phyloP scores from a whole-genome alignment of 208 protist species.

The Trypanosoma scelopori region DNA sequence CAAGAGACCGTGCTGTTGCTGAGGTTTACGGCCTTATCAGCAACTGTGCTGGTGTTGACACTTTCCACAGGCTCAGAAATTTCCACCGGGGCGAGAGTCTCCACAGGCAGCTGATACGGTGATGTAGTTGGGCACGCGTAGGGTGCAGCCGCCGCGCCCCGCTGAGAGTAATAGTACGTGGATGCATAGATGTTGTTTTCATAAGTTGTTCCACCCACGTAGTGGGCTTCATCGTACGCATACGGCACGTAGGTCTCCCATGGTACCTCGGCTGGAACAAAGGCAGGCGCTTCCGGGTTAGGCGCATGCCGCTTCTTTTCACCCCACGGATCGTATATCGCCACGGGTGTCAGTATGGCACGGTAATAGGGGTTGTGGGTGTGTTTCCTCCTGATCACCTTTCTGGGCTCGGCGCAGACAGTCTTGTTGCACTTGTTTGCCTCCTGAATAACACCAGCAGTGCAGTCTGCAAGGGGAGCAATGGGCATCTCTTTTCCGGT shows the following conservation, averaged over 20 bases:
- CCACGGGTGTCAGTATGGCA: conserved; percentile 37
- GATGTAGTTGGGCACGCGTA: neutral
- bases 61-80: neutral
- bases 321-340: neutral
- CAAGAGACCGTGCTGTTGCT: conserved; percentile 28
- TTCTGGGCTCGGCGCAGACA: conserved; percentile 11
- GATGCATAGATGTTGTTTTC: conserved; percentile 7
- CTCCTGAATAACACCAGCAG: conserved; percentile 52
- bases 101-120: neutral
- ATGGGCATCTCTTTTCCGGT: conserved; percentile 5
- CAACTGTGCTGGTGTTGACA: conserved; percentile 15
- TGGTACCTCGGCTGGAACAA: conserved; percentile 15
- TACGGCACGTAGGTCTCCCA: conserved; percentile 5
- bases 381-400: conserved; percentile 19
- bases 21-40: conserved; percentile 25
- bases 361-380: conserved; percentile 67
- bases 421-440: conserved; percentile 39
- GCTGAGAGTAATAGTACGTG: conserved; percentile 4
- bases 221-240: conserved; percentile 4
- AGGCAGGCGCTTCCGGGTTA: conserved; percentile 15
- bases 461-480: conserved; percentile 64
- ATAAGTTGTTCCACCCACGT: neutral
- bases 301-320: conserved; percentile 13
- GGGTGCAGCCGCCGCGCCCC: neutral
- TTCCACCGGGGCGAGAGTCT: neutral